Evolutionary conservation across 345 rosid species (phyloP), one percentile per base, ranked within the genome.

Genomic region (Dipteronia sinensis): DNA sequence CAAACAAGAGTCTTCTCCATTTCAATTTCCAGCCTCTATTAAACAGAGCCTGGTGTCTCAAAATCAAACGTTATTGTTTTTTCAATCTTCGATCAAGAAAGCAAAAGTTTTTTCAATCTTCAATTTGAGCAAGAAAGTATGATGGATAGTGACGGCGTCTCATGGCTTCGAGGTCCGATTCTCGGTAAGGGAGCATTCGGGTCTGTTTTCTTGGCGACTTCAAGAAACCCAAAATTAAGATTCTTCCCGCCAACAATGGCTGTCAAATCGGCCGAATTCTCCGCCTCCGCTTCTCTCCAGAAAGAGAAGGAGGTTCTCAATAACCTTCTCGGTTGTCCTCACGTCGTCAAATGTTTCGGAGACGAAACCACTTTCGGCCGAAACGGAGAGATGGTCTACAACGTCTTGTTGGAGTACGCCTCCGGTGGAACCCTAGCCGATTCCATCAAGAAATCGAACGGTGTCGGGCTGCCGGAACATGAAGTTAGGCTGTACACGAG

Each of bases 381-480:
- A 0, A 29, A 76, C 19, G 85, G 85, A 7, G 25, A 69, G 29
- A 65, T 81, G 79, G 78, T 55, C 20, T 87, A 83, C 80, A 83
- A 75, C 38, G 10, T 87, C 4, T 15, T 80, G 11, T 63, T 89
- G 69, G 92, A 89, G 71, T 87, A 87, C 38, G 89, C 87, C 10
- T 47, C 84, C 3, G 88, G 83, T 40, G 88, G 88, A 73, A 80
- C 83, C 76, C 82, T 88, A 13, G 72, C 34, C 11, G 65, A 22
- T 71, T 34, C 82, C 8, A 80, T 76, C 38, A 31, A 63, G 17
- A 66, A 55, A 4, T 80, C 78, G 22, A 17, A 19, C 27, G 85
- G 81, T n/a, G 56, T 3, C 11, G 80, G 82, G 8, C 38, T 89
- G 31, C 78, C 85, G 31, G 87, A 85, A 53, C 7, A 10, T 11